Evolutionary conservation across 805 yeast species (phyloP), one percentile per base, ranked within the genome.

Genomic region (Naumovozyma castellii): DNA sequence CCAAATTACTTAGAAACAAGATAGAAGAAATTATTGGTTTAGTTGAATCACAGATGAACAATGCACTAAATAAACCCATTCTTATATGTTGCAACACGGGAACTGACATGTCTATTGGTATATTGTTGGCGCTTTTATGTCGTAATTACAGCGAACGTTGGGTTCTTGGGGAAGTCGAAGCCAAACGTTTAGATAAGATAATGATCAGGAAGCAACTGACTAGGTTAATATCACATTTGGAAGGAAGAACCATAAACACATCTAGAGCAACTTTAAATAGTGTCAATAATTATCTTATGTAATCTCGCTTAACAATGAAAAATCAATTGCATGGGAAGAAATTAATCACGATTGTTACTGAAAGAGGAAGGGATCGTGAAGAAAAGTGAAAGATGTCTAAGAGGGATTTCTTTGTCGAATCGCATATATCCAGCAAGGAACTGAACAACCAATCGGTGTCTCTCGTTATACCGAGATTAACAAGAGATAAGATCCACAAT

Each of bases 241-340:
- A 53, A 6, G 59, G 57, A 1, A 55, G 72, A n/a, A 73, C 69
- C 32, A 74, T 73, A 3, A 82, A 84, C 43, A 94, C 95, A 0
- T 78, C 87, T 40, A 65, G 95, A 37, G 78, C 84, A 9, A 81
- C 94, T 0, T 62, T 84, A 32, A 87, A 80, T 48, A 72, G 88
- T 20, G 76, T 83, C 2, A 81, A 84, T 45, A 59, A 76, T 2
- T 74, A 46, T 43, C 47, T 80, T 22, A 72, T 80, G 77, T 71
- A 62, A 19, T n/a, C n/a, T n/a, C n/a, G n/a, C n/a, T n/a, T n/a
- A n/a, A 22, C 27, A 22, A 22, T 22, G 9, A 22, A 22, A 22
- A 10, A 22, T 22, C 6, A 22, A 10, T 22, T 22, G 9, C 27
- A 22, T 6, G 9, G 10, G 27, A 6, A 22, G 10, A 6, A 22